Evolutionary conservation across 2,329 filamentous ascomycete species (phyloP).

Genomic region (Claviceps quebecensis): DNA sequence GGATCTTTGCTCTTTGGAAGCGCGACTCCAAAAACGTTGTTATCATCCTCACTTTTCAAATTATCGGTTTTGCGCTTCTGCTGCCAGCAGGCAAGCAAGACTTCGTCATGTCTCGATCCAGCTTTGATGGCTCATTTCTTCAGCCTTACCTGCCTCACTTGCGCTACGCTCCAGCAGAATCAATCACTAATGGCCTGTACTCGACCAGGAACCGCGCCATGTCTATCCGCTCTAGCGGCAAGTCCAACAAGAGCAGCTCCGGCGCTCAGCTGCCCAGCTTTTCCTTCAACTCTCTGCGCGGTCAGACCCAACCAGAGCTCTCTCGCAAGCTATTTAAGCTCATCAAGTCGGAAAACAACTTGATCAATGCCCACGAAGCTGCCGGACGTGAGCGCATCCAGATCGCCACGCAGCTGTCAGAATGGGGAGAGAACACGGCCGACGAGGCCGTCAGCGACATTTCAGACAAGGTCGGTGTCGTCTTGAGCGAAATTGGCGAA

Average conservation of each 20-base stretch:
- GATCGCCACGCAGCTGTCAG: constrained; percentile 81
- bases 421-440: constrained; percentile 87
- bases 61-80: neutral
- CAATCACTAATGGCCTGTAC: constrained; percentile 14
- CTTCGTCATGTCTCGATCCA: constrained; percentile 18
- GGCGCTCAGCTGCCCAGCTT: constrained; percentile 48
- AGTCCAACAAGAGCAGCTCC: constrained; percentile 27
- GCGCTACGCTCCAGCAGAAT: constrained; percentile 10
- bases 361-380: constrained; percentile 70
- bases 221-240: constrained; percentile 56
- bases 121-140: constrained; percentile 16
- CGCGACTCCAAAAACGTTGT: neutral
- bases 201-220: constrained; percentile 53
- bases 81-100: neutral
- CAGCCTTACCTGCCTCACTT: constrained; percentile 9
- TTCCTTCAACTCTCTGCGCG: constrained; percentile 74
- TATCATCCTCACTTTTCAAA: neutral
- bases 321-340: constrained; percentile 79
- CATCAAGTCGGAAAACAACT: constrained; percentile 89
- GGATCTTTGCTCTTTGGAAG: neutral
- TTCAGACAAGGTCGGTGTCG: constrained; percentile 87
- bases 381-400: constrained; percentile 72
- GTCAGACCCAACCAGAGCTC: constrained; percentile 72
- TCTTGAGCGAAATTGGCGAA: constrained; percentile 84
- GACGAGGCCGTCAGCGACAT: constrained; percentile 83